phyloP scores from a whole-genome alignment of 345 rosid species.

The Clausena lansium region DNA sequence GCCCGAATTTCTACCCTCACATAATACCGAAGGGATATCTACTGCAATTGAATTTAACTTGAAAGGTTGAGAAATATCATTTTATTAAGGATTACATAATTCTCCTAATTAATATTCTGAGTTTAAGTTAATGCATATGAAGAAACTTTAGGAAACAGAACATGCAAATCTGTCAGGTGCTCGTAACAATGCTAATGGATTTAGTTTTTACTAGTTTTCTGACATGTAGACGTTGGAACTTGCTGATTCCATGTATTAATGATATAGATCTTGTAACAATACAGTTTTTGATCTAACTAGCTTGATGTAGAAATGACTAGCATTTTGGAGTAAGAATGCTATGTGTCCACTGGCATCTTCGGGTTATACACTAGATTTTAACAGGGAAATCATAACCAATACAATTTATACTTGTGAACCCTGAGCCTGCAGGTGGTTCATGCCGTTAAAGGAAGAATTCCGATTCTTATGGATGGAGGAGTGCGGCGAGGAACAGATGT shows the following conservation, averaged over 20 bases:
- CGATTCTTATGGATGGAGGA: slow-evolving; percentile 86
- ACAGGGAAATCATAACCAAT: neutral
- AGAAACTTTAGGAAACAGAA: neutral
- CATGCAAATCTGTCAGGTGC: neutral
- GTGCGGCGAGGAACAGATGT: slow-evolving; percentile 79
- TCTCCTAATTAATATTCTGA: neutral
- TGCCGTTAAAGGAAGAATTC: slow-evolving; percentile 68
- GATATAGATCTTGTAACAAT: neutral
- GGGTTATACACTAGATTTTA: neutral
- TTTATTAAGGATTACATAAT: too few relatives aligned
- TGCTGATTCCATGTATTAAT: neutral
- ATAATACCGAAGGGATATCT: too few relatives aligned
- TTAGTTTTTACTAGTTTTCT: too few relatives aligned
- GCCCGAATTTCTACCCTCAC: too few relatives aligned
- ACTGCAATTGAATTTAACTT: too few relatives aligned
- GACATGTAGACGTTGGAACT: neutral
- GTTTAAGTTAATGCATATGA: neutral
- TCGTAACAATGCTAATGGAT: neutral
- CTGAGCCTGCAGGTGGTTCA: slow-evolving; percentile 56
- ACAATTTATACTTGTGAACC: neutral
- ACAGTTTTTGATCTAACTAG: neutral
- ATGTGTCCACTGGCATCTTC: neutral
- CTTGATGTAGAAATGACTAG: neutral
- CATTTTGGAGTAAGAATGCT: neutral
- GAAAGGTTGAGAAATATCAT: neutral